A percentile compares a stretch with the other conserved stretches of the same genome.
Evolutionary conservation across 805 yeast species (phyloP).

Genomic region (Candida methanosorbosa): DNA sequence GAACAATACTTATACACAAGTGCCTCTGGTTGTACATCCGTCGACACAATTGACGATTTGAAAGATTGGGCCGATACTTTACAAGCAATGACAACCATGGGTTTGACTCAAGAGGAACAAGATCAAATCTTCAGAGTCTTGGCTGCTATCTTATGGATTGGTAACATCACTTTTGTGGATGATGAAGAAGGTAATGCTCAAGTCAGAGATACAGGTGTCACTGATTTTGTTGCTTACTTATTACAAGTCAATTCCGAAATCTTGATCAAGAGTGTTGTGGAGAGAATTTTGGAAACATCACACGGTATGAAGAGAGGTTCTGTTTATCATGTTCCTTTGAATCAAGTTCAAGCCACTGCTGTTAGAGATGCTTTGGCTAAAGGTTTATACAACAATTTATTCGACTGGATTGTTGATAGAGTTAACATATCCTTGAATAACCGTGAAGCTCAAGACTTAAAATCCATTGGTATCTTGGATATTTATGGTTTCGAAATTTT

Average conservation of each 20-base stretch:
- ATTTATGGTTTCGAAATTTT: constrained; percentile 95
- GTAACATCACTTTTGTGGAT: constrained; percentile 80
- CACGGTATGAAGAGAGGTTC: constrained; percentile 90
- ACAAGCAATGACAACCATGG: constrained; percentile 82
- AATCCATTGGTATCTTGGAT: constrained; percentile 88
- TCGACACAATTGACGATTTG: constrained; percentile 77
- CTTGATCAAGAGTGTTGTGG: constrained; percentile 60
- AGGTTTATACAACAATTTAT: constrained; percentile 84
- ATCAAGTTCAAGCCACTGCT: constrained; percentile 87
- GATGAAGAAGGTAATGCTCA: constrained; percentile 81
- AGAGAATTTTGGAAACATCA: constrained; percentile 80
- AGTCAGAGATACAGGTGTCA: constrained; percentile 80
- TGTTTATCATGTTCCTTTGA: constrained; percentile 88
- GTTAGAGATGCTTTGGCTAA: constrained; percentile 93
- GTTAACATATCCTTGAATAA: constrained; percentile 73
- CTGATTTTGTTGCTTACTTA: constrained; percentile 88
- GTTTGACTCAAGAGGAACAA: constrained; percentile 73
- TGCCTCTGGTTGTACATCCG: constrained; percentile 76
- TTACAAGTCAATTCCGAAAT: constrained; percentile 68
- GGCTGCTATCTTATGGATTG: constrained; percentile 88
- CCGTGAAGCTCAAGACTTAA: constrained; percentile 29
- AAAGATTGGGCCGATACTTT: constrained; percentile 75
- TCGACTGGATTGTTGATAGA: constrained; percentile 94
- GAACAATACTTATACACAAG: constrained; percentile 89
- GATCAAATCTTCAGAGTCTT: constrained; percentile 82